Evolutionary conservation across 176 grass and related monocot species (phyloP).

Genomic region (Oryza officinalis): DNA sequence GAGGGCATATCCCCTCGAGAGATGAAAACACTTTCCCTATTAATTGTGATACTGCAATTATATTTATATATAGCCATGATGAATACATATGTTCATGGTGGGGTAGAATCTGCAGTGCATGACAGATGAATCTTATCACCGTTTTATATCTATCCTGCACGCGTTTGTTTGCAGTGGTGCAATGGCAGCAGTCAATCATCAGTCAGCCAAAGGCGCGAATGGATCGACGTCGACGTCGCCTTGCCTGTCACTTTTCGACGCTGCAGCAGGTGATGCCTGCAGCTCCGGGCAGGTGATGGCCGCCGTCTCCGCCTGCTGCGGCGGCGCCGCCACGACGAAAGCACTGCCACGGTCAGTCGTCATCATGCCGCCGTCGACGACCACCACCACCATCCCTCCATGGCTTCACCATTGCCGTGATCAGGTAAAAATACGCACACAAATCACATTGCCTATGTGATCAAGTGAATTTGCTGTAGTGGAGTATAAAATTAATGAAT

Average conservation of each 20-base stretch:
- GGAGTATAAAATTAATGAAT: too few species aligned
- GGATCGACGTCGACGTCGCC: constrained; percentile 3
- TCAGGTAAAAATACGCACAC: constrained; percentile 21
- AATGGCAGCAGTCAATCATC: constrained; percentile 13
- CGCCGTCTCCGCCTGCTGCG: constrained; percentile 14
- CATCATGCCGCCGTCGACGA: not conserved
- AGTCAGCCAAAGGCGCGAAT: not conserved
- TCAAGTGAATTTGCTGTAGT: too few species aligned
- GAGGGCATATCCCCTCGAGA: too few species aligned
- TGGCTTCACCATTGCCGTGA: constrained; percentile 60
- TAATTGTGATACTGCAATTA: too few species aligned
- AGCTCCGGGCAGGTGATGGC: constrained; percentile 15
- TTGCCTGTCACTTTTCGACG: constrained; percentile 40
- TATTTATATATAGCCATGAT: not conserved
- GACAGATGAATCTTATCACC: constrained; percentile 34
- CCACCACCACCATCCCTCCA: constrained; percentile 40
- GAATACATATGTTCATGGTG: not conserved
- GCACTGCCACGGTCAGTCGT: not conserved
- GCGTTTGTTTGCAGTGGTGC: constrained; percentile 30
- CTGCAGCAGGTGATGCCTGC: not conserved
- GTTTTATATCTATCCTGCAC: not conserved
- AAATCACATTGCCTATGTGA: not conserved
- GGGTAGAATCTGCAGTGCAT: not conserved
- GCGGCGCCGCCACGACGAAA: constrained; percentile 11
- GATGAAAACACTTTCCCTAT: too few species aligned